These are phyloP conservation scores for Botrytis pseudocinerea DNA, from an alignment of 2,329 filamentous ascomycete species.

Conservation along the genomic window DNA sequence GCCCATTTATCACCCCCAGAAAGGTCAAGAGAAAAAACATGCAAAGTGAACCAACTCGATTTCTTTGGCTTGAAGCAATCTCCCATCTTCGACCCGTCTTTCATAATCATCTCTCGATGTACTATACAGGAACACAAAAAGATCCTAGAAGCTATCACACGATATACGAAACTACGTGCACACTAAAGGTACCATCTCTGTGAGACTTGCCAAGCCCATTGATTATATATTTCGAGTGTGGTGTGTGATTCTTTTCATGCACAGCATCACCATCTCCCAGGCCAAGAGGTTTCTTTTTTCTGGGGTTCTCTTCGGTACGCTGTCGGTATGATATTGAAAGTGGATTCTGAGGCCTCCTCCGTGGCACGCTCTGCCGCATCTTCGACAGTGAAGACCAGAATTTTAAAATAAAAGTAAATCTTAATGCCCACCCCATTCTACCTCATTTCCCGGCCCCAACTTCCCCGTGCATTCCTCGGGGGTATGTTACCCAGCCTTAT, in stretches of 20 bases:
- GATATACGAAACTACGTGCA: neutral
- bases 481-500: neutral
- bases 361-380: neutral
- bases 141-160: neutral
- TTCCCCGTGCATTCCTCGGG: neutral
- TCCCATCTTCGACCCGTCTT: neutral
- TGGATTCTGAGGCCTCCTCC: neutral
- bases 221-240: neutral
- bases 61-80: neutral
- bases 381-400: neutral
- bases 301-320: no score
- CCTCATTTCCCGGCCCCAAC: neutral
- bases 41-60: neutral
- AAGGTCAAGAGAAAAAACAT: neutral
- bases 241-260: neutral
- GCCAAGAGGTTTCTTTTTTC: neutral
- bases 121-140: neutral
- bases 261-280: neutral
- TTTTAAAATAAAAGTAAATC: neutral
- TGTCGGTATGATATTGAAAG: neutral
- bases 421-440: neutral
- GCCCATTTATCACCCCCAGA: neutral
- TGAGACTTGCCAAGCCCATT: neutral
- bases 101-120: neutral
- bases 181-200: neutral